These are phyloP conservation scores for Amanita phalloides DNA, from an alignment of 768 basidiomycete species.

Conservation along the genomic window DNA sequence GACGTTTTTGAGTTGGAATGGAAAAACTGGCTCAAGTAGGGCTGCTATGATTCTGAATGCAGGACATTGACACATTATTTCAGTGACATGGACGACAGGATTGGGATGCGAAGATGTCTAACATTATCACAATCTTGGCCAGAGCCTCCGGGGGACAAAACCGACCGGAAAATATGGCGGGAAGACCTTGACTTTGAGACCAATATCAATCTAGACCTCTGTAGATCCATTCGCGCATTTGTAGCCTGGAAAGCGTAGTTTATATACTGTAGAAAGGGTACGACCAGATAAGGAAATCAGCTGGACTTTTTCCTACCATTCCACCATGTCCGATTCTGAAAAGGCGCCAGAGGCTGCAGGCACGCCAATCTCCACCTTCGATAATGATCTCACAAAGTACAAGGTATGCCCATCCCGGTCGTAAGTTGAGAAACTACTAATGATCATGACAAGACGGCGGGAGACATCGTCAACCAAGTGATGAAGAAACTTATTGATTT, in stretches of 20 bases:
- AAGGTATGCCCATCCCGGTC: conserved; percentile 39
- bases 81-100: conserved; percentile 72
- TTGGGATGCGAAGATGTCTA: conserved; percentile 44
- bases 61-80: conserved; percentile 4
- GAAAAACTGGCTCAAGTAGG: conserved; percentile 59
- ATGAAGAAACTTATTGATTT: conserved; percentile 77
- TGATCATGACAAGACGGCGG: conserved; percentile 55
- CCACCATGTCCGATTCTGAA: conserved; percentile 52
- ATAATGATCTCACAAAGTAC: conserved; percentile 79
- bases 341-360: conserved; percentile 29
- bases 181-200: conserved; percentile 16
- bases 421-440: conserved; percentile 12
- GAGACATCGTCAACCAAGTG: conserved; percentile 79
- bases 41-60: conserved; percentile 12
- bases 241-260: conserved; percentile 5
- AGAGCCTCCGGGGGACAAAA: conserved; percentile 34
- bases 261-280: not conserved
- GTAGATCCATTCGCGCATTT: conserved; percentile 3
- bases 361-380: conserved; percentile 44
- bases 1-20: conserved; percentile 60
- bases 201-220: not conserved
- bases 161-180: conserved; percentile 47
- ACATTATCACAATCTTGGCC: conserved; percentile 38
- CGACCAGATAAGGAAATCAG: conserved; percentile 13
- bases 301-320: conserved; percentile 7